Percentiles rank a stretch among this genome's conserved stretches.
Evolutionary conservation across 768 basidiomycete species (phyloP).

Genomic region (Cantharellus anzutake): DNA sequence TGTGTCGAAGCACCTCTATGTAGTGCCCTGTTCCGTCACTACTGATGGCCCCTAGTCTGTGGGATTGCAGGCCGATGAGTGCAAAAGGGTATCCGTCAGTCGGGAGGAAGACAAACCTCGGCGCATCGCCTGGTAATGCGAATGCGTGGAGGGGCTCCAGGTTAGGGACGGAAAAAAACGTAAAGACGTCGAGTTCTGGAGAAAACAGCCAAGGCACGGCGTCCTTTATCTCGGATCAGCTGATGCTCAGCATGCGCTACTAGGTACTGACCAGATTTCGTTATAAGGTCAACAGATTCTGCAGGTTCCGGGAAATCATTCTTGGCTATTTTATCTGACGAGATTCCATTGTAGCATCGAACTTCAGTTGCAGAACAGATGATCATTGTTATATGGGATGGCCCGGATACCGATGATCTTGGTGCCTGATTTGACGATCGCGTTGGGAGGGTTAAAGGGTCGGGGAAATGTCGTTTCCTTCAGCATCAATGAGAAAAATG

Average conservation of each 20-base stretch:
- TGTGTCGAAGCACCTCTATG: not conserved
- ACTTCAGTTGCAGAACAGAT: constrained; percentile 27
- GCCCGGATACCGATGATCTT: constrained; percentile 23
- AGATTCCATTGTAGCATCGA: constrained; percentile 35
- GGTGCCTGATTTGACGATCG: constrained; percentile 23
- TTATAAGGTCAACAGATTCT: constrained; percentile 33
- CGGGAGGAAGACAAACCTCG: not conserved
- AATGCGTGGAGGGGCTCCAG: not conserved
- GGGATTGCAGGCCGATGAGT: not conserved
- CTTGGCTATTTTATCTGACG: constrained; percentile 46
- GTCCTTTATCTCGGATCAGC: constrained; percentile 17
- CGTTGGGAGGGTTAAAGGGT: constrained; percentile 9
- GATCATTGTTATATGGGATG: constrained; percentile 6
- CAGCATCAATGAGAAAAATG: constrained; percentile 32
- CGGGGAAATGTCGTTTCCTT: constrained; percentile 24
- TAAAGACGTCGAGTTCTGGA: constrained; percentile 19
- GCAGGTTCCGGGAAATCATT: constrained; percentile 45
- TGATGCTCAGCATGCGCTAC: not conserved
- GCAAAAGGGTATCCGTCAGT: not conserved
- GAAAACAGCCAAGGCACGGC: constrained; percentile 35
- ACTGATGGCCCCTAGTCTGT: not conserved
- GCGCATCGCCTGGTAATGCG: not conserved
- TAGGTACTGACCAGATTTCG: constrained; percentile 31
- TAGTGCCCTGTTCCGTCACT: not conserved
- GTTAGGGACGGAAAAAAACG: constrained; percentile 1